A percentile compares a stretch with the other conserved stretches of the same genome.
phyloP scores from a whole-genome alignment of 192 early-diverging fungal species.

The Rhizoclosmatium sp. region DNA sequence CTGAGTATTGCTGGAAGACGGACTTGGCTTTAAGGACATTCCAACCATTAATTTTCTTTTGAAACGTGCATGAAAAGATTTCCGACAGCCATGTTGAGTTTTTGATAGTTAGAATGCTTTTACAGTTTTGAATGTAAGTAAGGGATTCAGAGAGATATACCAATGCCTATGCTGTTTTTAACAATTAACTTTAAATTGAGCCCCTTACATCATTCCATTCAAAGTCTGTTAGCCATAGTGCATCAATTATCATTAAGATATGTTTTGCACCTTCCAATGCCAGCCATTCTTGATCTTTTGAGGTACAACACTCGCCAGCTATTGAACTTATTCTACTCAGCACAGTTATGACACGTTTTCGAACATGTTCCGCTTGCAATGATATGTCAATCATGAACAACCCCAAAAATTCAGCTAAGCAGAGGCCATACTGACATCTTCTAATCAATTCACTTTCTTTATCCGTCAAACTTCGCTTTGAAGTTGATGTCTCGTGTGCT shows the following conservation, averaged over 20 bases:
- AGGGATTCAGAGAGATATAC: background rate
- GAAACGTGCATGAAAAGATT: background rate
- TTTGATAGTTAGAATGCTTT: background rate
- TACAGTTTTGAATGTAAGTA: conserved; percentile 4
- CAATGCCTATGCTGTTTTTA: background rate
- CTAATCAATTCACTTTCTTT: conserved; percentile 17
- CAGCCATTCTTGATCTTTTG: conserved; percentile 7
- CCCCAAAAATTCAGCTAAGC: conserved; percentile 7
- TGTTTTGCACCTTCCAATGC: conserved; percentile 27
- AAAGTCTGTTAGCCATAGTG: background rate
- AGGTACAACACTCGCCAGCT: background rate
- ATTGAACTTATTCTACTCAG: background rate
- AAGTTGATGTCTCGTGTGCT: no score
- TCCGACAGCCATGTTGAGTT: conserved; percentile 9
- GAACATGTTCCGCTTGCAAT: background rate
- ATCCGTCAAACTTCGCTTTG: background rate
- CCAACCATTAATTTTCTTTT: background rate
- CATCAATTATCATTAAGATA: conserved; percentile 16
- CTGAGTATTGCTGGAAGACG: background rate
- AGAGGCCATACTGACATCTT: conserved; percentile 19
- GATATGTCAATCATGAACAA: conserved; percentile 4
- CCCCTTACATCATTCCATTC: conserved; percentile 19
- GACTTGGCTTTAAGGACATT: background rate
- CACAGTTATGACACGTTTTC: background rate
- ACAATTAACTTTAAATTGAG: background rate